Evolutionary conservation across 2,329 filamentous ascomycete species (phyloP).

Genomic region (Penicillium expansum): DNA sequence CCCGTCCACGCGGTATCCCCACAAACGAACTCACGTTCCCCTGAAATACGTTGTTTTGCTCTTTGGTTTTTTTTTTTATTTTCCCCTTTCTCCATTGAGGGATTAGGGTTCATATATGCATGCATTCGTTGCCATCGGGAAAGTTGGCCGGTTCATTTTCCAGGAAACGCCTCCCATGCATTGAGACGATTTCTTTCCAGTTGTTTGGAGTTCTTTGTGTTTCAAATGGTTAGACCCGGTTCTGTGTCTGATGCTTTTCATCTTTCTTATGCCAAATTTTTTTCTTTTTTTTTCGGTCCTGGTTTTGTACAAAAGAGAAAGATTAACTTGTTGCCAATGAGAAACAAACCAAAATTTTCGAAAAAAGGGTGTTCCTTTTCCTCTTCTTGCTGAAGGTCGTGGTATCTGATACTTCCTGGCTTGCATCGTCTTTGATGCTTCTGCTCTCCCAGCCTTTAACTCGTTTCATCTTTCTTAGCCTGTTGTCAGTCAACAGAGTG

Average conservation of each 20-base stretch:
- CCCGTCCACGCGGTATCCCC: not conserved
- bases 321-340: constrained; percentile 22
- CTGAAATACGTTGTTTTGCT: constrained; percentile 6
- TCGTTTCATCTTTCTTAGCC: not conserved
- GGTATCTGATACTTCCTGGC: not conserved
- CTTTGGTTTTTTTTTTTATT: constrained; percentile 1
- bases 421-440: not conserved
- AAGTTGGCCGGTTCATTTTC: constrained; percentile 8
- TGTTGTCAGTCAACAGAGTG: not conserved
- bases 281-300: constrained; percentile 15
- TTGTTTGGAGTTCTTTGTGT: constrained; percentile 20
- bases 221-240: constrained; percentile 16
- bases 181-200: constrained; percentile 10
- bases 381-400: not conserved
- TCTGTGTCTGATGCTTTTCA: constrained; percentile 8
- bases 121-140: constrained; percentile 10
- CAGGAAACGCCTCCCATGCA: constrained; percentile 7
- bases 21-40: constrained; percentile 6
- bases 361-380: constrained; percentile 4
- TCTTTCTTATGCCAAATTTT: constrained; percentile 18
- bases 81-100: not conserved
- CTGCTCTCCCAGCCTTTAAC: not conserved
- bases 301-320: constrained; percentile 26
- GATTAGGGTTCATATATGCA: constrained; percentile 11
- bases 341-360: constrained; percentile 20